Percentiles rank a stretch among this genome's conserved stretches.
phyloP scores from a whole-genome alignment of 2,329 filamentous ascomycete genomes.

The Colletotrichum cordylinicola region DNA sequence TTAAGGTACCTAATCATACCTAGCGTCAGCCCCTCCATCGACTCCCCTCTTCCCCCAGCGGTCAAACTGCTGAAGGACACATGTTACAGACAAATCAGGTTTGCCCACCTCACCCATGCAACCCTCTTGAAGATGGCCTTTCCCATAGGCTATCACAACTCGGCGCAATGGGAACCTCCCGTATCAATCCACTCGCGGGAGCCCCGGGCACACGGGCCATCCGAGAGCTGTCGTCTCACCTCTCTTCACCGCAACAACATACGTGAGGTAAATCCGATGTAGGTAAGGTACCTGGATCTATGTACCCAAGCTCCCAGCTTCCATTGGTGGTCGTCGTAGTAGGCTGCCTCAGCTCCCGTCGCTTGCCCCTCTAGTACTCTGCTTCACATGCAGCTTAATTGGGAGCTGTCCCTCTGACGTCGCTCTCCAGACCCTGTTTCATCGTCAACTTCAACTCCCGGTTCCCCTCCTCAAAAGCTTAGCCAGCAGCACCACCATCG shows the following conservation, averaged over 20 bases:
- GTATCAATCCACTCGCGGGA: conserved; percentile 6
- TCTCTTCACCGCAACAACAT: conserved; percentile 13
- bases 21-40: not conserved
- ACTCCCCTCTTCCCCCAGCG: not conserved
- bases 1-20: not conserved
- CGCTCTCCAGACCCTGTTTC: conserved; percentile 13
- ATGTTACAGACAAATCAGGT: not conserved
- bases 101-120: conserved; percentile 5
- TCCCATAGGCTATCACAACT: not conserved
- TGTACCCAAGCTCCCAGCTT: not conserved
- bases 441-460: conserved; percentile 6
- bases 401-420: conserved; percentile 16
- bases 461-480: conserved; percentile 19
- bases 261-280: conserved; percentile 4
- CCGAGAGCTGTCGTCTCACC: conserved; percentile 4
- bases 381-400: not conserved
- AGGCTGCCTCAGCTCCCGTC: not conserved
- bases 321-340: not conserved
- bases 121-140: not conserved
- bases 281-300: not conserved
- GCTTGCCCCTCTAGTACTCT: not conserved
- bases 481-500: not conserved
- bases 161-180: not conserved
- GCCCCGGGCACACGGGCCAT: conserved; percentile 15
- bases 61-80: not conserved